Conservation (phyloP, 2,329 filamentous ascomycete species). For the Cryphonectria naterciae region DNA sequence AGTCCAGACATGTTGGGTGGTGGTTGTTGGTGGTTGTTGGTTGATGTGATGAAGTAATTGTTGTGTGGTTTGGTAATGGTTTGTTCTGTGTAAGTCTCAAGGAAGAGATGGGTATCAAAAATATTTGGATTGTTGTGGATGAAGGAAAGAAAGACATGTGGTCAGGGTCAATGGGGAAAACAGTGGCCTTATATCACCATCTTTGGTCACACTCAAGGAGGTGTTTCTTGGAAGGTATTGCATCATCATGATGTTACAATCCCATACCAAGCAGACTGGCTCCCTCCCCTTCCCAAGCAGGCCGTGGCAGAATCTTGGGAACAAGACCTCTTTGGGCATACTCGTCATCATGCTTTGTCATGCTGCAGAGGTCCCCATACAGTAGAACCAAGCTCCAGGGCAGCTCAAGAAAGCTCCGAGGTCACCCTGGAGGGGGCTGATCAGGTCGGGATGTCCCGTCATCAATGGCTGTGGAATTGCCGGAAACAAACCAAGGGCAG, state of each 20-base stretch:
- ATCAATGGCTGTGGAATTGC: not conserved
- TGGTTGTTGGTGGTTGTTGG: conserved; percentile 14
- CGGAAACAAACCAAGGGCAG: not conserved
- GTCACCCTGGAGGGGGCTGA: not conserved
- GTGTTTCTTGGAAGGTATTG: not conserved
- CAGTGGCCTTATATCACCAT: not conserved
- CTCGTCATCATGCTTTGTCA: conserved; percentile 16
- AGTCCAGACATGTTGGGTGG: conserved; percentile 57
- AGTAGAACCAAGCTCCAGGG: not conserved
- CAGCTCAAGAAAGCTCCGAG: not conserved
- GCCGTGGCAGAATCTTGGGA: not conserved
- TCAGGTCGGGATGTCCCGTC: not conserved
- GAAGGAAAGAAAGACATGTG: not conserved
- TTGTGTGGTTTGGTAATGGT: conserved; percentile 13
- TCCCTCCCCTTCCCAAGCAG: not conserved
- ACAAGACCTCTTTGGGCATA: not conserved
- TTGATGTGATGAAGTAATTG: conserved; percentile 16
- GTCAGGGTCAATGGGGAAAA: not conserved
- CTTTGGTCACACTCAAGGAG: not conserved
- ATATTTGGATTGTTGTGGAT: not conserved
- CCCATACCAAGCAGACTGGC: not conserved
- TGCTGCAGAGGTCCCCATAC: not conserved
- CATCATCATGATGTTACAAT: conserved; percentile 6
- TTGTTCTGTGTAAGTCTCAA: not conserved
- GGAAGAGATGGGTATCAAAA: conserved; percentile 26